A percentile compares a stretch with the other conserved stretches of the same genome.
phyloP scores from a whole-genome alignment of 441 rosid species.

The Euphorbia corollata region DNA sequence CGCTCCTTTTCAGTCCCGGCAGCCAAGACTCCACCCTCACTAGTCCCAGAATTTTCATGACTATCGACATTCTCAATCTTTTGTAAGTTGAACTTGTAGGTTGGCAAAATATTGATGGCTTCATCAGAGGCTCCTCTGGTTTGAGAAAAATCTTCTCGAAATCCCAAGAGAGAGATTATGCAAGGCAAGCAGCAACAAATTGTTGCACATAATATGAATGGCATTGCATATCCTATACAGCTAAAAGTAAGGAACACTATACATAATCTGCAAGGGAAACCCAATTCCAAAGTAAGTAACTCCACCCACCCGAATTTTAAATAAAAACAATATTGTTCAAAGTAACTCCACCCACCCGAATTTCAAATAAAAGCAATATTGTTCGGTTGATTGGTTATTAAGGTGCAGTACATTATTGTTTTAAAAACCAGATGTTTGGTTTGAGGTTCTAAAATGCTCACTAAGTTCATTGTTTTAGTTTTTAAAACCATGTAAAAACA shows the following conservation, averaged over 20 bases:
- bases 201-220: conserved; percentile 91
- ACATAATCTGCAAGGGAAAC: conserved; percentile 58
- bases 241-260: conserved; percentile 88
- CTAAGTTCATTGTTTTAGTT: too few relatives aligned
- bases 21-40: conserved; percentile 81
- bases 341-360: conserved; percentile 6
- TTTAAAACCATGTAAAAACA: too few relatives aligned
- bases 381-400: too few relatives aligned
- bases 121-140: conserved; percentile 81
- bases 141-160: conserved; percentile 73
- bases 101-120: conserved; percentile 73
- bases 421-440: too few relatives aligned
- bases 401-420: too few relatives aligned
- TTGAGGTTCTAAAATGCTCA: too few relatives aligned
- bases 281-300: neutral
- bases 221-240: conserved; percentile 98
- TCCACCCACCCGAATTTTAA: conserved; percentile 6
- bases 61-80: conserved; percentile 39
- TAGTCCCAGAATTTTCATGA: conserved; percentile 33
- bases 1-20: conserved; percentile 92
- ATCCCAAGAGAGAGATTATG: conserved; percentile 77
- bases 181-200: conserved; percentile 95
- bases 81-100: conserved; percentile 69
- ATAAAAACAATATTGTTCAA: neutral
- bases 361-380: neutral